Evolutionary conservation across 78 protist genomes (phyloP).

Genomic region (Chrysochromulina parva): DNA sequence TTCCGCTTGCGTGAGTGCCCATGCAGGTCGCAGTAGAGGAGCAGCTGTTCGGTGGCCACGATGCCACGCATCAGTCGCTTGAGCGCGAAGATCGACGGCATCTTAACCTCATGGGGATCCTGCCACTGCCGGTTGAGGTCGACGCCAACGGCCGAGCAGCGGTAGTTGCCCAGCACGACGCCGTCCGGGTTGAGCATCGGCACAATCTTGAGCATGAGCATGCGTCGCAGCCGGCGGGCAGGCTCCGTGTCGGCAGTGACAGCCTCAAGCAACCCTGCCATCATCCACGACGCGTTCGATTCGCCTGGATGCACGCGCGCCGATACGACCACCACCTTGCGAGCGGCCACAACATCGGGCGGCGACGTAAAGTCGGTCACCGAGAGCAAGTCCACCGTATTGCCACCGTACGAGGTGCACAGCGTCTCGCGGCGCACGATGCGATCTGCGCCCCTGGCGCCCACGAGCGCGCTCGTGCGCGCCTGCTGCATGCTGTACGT

Average conservation of each 20-base stretch:
- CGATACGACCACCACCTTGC: constrained; percentile 58
- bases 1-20: constrained; percentile 60
- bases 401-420: not conserved
- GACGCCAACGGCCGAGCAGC: constrained; percentile 62
- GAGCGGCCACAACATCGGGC: not conserved
- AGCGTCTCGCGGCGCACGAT: too few relatives aligned
- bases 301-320: constrained; percentile 93
- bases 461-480: not conserved
- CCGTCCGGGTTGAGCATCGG: constrained; percentile 92
- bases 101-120: not conserved
- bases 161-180: constrained; percentile 76
- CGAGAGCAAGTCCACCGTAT: not conserved
- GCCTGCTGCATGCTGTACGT: constrained; percentile 54
- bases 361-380: not conserved
- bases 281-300: constrained; percentile 72
- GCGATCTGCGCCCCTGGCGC: too few relatives aligned
- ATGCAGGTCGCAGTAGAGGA: constrained; percentile 57
- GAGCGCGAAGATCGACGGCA: constrained; percentile 53
- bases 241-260: constrained; percentile 33
- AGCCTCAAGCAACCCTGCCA: constrained; percentile 69
- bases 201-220: constrained; percentile 29
- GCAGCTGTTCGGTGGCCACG: not conserved
- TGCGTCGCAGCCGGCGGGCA: constrained; percentile 38
- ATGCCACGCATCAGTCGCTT: constrained; percentile 11
- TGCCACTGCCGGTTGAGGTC: constrained; percentile 77